phyloP scores from a whole-genome alignment of 164 flowering plant species.

The Vitis rotundifolia region DNA sequence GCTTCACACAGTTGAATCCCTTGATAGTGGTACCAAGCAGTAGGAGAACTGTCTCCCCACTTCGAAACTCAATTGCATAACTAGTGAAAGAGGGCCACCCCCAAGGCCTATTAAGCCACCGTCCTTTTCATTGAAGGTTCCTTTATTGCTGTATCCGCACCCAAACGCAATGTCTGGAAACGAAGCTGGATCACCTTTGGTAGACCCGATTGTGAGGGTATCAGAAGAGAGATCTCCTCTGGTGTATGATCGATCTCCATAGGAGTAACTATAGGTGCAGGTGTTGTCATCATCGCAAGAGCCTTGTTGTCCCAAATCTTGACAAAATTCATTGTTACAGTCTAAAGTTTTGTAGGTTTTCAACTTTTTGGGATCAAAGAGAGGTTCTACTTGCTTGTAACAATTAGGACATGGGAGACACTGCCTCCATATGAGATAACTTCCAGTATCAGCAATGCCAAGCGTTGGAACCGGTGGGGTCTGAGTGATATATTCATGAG shows the following conservation, averaged over 20 bases:
- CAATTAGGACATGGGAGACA: slow-evolving; percentile 37
- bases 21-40: slow-evolving; percentile 17
- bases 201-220: slow-evolving; percentile 24
- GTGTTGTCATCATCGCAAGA: not conserved
- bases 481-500: slow-evolving; percentile 33
- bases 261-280: slow-evolving; percentile 11
- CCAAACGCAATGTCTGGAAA: slow-evolving; percentile 16
- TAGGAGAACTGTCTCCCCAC: slow-evolving; percentile 23
- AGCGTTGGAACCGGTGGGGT: slow-evolving; percentile 21
- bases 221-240: slow-evolving; percentile 25
- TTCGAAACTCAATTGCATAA: slow-evolving; percentile 13
- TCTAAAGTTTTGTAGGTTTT: slow-evolving; percentile 7
- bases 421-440: slow-evolving; percentile 44
- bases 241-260: slow-evolving; percentile 33
- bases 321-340: too few species aligned
- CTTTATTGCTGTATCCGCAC: slow-evolving; percentile 27
- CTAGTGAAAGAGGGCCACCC: slow-evolving; percentile 17
- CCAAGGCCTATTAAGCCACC: slow-evolving; percentile 36
- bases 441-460: slow-evolving; percentile 45
- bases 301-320: too few species aligned
- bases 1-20: slow-evolving; percentile 5
- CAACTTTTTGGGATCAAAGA: slow-evolving; percentile 27
- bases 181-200: slow-evolving; percentile 8
- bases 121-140: slow-evolving; percentile 12
- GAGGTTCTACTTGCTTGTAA: slow-evolving; percentile 29